These are phyloP conservation scores for Hemisphaericaspora nanyangensis DNA, from an alignment of 805 yeast species.

Conservation along the genomic window DNA sequence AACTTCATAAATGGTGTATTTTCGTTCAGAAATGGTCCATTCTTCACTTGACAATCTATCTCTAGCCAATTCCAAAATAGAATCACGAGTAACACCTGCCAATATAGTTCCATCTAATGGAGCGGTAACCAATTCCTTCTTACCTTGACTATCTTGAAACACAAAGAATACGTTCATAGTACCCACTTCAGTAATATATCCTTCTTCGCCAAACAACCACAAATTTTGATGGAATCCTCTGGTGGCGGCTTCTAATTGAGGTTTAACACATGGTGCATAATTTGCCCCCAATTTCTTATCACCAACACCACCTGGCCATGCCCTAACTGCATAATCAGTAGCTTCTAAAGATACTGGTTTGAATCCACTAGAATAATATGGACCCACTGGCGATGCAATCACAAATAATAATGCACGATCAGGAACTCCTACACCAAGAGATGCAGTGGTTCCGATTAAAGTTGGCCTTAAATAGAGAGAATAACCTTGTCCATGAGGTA, in stretches of 20 bases:
- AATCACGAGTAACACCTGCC: constrained; percentile 95
- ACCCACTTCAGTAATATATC: constrained; percentile 89
- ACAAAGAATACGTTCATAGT: constrained; percentile 95
- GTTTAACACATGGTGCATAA: constrained; percentile 92
- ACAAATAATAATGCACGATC: constrained; percentile 77
- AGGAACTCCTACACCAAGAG: constrained; percentile 84
- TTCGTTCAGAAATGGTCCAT: constrained; percentile 84
- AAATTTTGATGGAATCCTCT: constrained; percentile 94
- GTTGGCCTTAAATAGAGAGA: constrained; percentile 93
- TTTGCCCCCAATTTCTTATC: constrained; percentile 95
- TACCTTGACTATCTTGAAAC: constrained; percentile 66
- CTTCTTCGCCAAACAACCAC: constrained; percentile 92
- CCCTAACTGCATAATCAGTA: constrained; percentile 92
- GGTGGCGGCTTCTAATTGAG: constrained; percentile 84
- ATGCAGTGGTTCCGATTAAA: constrained; percentile 86
- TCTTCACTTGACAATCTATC: constrained; percentile 69
- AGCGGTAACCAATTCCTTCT: constrained; percentile 89
- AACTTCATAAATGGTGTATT: constrained; percentile 77
- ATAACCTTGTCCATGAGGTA: constrained; percentile 85
- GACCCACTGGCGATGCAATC: constrained; percentile 95
- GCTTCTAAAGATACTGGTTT: constrained; percentile 94
- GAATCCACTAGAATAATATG: constrained; percentile 87
- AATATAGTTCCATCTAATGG: constrained; percentile 96
- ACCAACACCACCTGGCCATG: constrained; percentile 99
- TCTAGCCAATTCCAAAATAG: constrained; percentile 73